A percentile compares a stretch with the other conserved stretches of the same genome.
Evolutionary conservation across 139 green algal genomes (phyloP).

Genomic region (Tetradesmus lagerheimii): DNA sequence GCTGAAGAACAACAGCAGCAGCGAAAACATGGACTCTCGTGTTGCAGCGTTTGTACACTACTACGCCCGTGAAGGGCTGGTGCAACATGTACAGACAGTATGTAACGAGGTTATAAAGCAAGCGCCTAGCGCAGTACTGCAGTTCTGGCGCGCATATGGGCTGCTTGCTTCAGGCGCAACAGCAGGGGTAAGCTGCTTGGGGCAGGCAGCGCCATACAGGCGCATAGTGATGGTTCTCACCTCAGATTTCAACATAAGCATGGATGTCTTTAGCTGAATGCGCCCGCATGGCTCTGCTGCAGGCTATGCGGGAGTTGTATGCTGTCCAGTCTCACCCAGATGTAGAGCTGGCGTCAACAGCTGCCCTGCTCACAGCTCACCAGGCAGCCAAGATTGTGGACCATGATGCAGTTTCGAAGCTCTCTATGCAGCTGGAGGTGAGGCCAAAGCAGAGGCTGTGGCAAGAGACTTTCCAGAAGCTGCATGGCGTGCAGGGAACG

Average conservation of each 20-base stretch:
- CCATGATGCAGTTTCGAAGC: slow-evolving; percentile 67
- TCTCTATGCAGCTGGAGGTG: slow-evolving; percentile 67
- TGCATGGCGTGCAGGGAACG: neutral
- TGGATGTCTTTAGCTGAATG: neutral
- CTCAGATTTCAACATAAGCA: neutral
- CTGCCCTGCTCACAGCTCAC: slow-evolving; percentile 69
- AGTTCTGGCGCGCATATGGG: slow-evolving; percentile 75
- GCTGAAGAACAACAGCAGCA: too few species aligned
- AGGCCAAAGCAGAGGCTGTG: neutral
- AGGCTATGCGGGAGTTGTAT: slow-evolving; percentile 75
- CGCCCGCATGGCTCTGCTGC: neutral
- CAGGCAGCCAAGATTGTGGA: slow-evolving; percentile 67
- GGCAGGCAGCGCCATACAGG: neutral
- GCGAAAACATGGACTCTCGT: slow-evolving; percentile 32
- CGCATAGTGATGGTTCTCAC: neutral
- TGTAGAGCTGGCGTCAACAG: slow-evolving; percentile 62
- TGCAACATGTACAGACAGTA: slow-evolving; percentile 71
- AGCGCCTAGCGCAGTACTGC: slow-evolving; percentile 54
- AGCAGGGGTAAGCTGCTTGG: slow-evolving; percentile 9
- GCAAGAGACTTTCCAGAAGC: neutral
- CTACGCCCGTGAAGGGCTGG: slow-evolving; percentile 69
- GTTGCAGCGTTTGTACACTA: slow-evolving; percentile 65
- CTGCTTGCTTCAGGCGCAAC: slow-evolving; percentile 64
- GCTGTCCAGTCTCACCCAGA: slow-evolving; percentile 52
- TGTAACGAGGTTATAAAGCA: slow-evolving; percentile 72